Percentiles rank a stretch among this genome's conserved stretches.
These are phyloP conservation scores for Calycina herbarum DNA, from an alignment of 2,329 filamentous ascomycete genomes.

Conservation along the genomic window DNA sequence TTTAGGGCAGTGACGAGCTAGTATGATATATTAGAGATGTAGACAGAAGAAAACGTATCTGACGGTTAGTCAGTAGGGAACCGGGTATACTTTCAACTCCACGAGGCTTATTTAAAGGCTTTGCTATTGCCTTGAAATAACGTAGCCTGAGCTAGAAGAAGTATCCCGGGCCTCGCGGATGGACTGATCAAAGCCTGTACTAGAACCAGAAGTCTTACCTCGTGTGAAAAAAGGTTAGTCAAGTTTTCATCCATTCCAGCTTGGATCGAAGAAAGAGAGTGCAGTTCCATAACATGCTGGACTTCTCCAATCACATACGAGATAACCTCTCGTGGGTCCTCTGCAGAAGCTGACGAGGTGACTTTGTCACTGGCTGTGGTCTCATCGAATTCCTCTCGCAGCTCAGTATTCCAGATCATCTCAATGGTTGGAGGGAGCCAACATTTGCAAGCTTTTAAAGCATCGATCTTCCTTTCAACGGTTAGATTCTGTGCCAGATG, in stretches of 20 bases:
- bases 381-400: neutral
- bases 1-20: no score
- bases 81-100: no score
- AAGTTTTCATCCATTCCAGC: neutral
- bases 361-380: neutral
- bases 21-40: no score
- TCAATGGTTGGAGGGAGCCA: neutral
- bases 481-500: neutral
- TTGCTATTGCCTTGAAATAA: no score
- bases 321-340: neutral
- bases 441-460: neutral
- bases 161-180: neutral
- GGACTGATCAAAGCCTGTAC: neutral
- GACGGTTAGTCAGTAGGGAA: no score
- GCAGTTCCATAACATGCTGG: neutral
- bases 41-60: no score
- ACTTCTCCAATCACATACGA: neutral
- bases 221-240: neutral
- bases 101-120: no score
- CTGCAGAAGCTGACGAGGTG: neutral
- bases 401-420: neutral
- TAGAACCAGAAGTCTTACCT: neutral
- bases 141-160: neutral
- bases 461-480: neutral
- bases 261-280: neutral